Conservation (phyloP, 2,329 filamentous ascomycete species). For the Plectosphaerella sp. region DNA sequence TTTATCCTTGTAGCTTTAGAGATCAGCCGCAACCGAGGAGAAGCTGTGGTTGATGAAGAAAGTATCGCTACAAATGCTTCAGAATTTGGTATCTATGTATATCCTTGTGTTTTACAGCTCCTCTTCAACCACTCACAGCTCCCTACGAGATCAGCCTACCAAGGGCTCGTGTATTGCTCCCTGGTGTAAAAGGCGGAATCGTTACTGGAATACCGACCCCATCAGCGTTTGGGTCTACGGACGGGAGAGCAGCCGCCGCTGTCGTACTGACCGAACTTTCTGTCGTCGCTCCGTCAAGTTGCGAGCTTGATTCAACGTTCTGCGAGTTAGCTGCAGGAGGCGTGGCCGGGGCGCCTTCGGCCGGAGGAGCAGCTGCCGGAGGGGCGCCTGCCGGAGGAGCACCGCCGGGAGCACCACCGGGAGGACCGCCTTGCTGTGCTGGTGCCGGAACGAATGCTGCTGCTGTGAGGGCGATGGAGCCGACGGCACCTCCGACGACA, state of each 20-base stretch:
- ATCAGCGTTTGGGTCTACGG: neutral
- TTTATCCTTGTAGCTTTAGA: no score
- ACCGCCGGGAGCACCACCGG: neutral
- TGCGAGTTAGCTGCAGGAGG: no score
- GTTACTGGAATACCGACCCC: neutral
- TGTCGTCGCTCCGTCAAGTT: neutral
- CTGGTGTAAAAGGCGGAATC: neutral
- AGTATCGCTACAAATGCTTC: no score
- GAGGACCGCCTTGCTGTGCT: slow-evolving; percentile 4
- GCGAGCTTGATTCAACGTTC: no score
- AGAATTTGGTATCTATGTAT: no score
- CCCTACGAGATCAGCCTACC: no score
- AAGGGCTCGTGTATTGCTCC: no score
- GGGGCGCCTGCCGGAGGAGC: slow-evolving; percentile 9
- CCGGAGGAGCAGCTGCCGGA: neutral
- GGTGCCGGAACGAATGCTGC: slow-evolving; percentile 22
- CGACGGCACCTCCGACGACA: slow-evolving; percentile 21
- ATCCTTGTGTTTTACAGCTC: no score
- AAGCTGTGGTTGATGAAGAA: no score
- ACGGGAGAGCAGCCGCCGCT: neutral
- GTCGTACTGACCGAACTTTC: neutral
- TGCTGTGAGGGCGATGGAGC: slow-evolving; percentile 19
- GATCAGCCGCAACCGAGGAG: no score
- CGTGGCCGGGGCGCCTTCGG: no score
- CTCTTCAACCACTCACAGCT: no score